phyloP scores from a whole-genome alignment of 805 yeast species.

The Metschnikowia koreensis region DNA sequence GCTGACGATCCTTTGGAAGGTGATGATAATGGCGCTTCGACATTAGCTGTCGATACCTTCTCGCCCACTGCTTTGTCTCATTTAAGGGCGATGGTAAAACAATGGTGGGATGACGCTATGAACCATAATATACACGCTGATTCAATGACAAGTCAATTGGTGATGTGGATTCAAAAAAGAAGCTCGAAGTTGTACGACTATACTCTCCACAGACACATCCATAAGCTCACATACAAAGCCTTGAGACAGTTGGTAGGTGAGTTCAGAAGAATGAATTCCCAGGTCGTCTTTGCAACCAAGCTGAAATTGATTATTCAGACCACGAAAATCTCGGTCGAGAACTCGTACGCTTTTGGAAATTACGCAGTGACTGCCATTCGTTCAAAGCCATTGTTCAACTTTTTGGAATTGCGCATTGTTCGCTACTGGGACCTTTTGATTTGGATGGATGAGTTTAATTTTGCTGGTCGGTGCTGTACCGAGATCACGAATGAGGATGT shows the following conservation, averaged over 20 bases:
- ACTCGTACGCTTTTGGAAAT: constrained; percentile 87
- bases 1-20: constrained; percentile 46
- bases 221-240: constrained; percentile 80
- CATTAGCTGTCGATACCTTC: constrained; percentile 80
- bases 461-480: constrained; percentile 65
- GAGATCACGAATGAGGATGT: constrained; percentile 44
- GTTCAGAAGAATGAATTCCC: constrained; percentile 74
- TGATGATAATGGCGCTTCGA: constrained; percentile 41
- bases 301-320: constrained; percentile 74
- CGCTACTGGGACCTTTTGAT: constrained; percentile 90
- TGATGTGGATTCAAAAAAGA: constrained; percentile 81
- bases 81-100: constrained; percentile 71
- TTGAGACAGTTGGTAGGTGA: constrained; percentile 77
- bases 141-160: constrained; percentile 74
- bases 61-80: constrained; percentile 70
- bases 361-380: constrained; percentile 76
- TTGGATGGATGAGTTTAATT: constrained; percentile 94
- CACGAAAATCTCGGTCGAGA: constrained; percentile 72
- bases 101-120: constrained; percentile 93
- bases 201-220: constrained; percentile 79
- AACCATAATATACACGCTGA: constrained; percentile 70
- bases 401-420: constrained; percentile 67
- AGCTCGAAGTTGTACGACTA: constrained; percentile 74
- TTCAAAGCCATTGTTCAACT: constrained; percentile 77
- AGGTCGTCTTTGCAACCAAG: constrained; percentile 75